Evolutionary conservation across 225 moss, liverwort and hornwort genomes (phyloP), one percentile per base, ranked within the genome.

Genomic region (Climacium dendroides): DNA sequence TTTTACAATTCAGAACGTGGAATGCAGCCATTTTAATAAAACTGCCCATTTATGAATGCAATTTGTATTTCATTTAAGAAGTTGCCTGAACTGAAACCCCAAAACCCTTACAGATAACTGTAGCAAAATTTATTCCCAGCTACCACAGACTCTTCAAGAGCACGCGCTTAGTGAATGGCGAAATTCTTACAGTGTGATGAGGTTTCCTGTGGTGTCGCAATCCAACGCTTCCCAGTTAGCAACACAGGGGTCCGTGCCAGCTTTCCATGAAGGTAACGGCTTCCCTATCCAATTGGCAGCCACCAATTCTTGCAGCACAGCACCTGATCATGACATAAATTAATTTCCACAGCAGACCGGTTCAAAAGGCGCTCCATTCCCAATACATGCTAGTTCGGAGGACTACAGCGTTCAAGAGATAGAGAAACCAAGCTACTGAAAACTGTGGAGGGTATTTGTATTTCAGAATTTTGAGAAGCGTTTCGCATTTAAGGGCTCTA

Each of bases 191-290:
- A 93, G 65, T 30, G 55, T 79, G 71, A 89, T 64, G 39, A 90
- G 20, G 66, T 90, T 90, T 48, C 89, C 89, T 60, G 76, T 13
- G 30, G 83, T 41, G 79, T 93, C 91, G 83, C 93, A 93, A 57
- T 85, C 89, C 87, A 91, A 3, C 23, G 32, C 35, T 45, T 89
- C 80, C 93, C 93, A 93, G 43, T 32, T 66, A 11, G 30, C 70
- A 10, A 73, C 69, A 70, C 93, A 93, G 3, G 93, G 93, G 57
- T 93, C 91, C 72, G 93, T 90, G 57, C 87, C 87, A 55, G 82
- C 79, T 64, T 70, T 50, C 93, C 93, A 93, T 23, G 93, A 86
- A 18, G 89, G 90, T 8, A 76, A 77, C 11, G 86, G 66, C 88
- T 79, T 84, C 19, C 82, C 63, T 30, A 90, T 89, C 93, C 93